Base-by-base conservation (phyloP, 2,329 filamentous ascomycete genomes). In the Fusarium dimerum region DNA sequence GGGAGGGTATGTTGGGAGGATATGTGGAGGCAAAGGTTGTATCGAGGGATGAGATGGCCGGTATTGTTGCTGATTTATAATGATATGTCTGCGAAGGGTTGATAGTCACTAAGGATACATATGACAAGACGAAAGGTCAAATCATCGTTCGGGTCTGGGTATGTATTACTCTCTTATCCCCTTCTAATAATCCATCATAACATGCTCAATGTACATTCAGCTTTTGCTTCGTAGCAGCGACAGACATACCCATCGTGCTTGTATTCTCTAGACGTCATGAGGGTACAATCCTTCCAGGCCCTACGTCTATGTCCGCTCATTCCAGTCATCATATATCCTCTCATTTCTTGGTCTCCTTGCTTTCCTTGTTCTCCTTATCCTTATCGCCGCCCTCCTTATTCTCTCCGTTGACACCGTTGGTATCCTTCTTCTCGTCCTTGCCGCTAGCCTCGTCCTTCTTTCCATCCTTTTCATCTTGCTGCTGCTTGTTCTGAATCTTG, bases 401-500 rank as follows among this genome's bases (percentile, higher is more conserved):
- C 45, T 77, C 72, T 43, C 70, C 68, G 43, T 71, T 74, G n/a
- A 66, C 66, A 7, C 71, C 69, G 53, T 74, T 75, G 34, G 65
- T 63, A 41, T 84, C 80, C 71, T 84, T 83, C 71, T 82, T 82
- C 60, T 84, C 80, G 47, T 81, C 78, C 59, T 83, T 83, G 63
- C 77, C 73, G 61, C 86, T 86, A 20, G 63, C 60, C 68, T 89
- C 88, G 45, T 87, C 86, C 68, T 92, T 90, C 77, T 90, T 90
- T 67, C 88, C 83, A 65, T 97, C 93, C 76, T 93, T 93, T 68
- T 99, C 94, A 69, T 97, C 94, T 68, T 95, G 89, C 72, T 95
- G 90, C 76, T 97, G 92, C 72, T 93, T 85, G 77, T 99, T 99
- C 78, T 97, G 93, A 63, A 97, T 97, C 83, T 99, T 99, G 80